These are phyloP conservation scores for Periconia sp. DNA, from an alignment of 2,329 filamentous ascomycete species.

Conservation along the genomic window DNA sequence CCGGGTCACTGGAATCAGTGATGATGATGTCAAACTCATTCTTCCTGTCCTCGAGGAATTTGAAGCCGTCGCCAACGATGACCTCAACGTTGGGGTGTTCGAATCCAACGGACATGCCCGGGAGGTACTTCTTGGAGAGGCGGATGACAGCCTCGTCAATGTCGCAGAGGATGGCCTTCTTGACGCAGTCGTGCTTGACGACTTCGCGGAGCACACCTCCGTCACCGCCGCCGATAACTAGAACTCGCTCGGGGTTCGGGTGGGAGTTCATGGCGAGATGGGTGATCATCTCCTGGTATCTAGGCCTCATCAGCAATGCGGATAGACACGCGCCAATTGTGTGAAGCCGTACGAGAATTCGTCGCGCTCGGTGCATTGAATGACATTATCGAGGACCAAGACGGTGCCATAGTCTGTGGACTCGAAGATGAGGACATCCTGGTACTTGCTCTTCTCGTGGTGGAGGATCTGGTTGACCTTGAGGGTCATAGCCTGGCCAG, in stretches of 20 bases:
- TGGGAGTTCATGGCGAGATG: conserved; percentile 98
- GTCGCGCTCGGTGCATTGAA: conserved; percentile 97
- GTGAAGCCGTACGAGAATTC: conserved; percentile 77
- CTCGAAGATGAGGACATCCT: conserved; percentile 99
- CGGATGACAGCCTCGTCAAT: conserved; percentile 99
- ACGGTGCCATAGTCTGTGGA: conserved; percentile 96
- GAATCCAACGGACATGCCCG: conserved; percentile 91
- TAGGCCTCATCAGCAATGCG: conserved; percentile 33
- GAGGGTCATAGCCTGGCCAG: conserved; percentile 95
- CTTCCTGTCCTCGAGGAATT: conserved; percentile 96
- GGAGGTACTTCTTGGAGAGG: conserved; percentile 97
- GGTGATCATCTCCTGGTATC: conserved; percentile 99
- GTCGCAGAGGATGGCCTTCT: conserved; percentile 96
- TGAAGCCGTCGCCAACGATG: conserved; percentile 96
- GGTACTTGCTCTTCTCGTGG: conserved; percentile 99
- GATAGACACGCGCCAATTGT: background rate
- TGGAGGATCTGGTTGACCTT: conserved; percentile 93
- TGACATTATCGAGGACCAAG: conserved; percentile 97
- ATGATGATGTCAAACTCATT: conserved; percentile 99
- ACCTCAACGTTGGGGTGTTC: conserved; percentile 91
- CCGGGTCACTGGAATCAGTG: conserved; percentile 96
- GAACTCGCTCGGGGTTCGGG: conserved; percentile 96
- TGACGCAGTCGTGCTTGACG: conserved; percentile 97
- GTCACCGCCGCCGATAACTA: conserved; percentile 97
- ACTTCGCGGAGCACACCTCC: conserved; percentile 97